phyloP scores from a whole-genome alignment of 2,329 filamentous ascomycete genomes.

The Fusarium virguliforme region DNA sequence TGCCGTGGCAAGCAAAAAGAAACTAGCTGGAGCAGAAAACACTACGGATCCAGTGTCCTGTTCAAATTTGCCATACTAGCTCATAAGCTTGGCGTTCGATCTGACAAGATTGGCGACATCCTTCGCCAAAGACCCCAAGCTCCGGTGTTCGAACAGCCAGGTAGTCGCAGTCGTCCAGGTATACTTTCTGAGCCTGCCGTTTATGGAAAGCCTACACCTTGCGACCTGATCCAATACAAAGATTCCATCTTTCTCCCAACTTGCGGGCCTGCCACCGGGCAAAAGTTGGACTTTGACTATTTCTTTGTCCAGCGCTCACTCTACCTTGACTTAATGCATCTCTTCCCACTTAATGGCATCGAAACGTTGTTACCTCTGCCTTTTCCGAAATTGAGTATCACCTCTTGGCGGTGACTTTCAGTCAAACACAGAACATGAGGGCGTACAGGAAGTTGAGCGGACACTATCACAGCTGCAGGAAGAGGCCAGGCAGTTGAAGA shows the following conservation, averaged over 20 bases:
- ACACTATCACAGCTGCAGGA: neutral
- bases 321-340: neutral
- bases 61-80: slow-evolving; percentile 17
- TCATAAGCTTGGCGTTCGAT: slow-evolving; percentile 19
- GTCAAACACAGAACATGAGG: neutral
- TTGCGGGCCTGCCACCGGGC: neutral
- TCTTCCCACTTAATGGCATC: neutral
- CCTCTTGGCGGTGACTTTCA: neutral
- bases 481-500: neutral
- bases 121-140: neutral
- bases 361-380: neutral
- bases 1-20: slow-evolving; percentile 11
- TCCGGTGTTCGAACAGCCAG: neutral
- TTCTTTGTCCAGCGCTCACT: neutral
- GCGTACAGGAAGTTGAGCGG: neutral
- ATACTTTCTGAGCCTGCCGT: neutral
- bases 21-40: slow-evolving; percentile 18
- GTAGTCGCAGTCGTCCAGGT: neutral
- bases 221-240: neutral
- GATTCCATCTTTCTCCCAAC: neutral
- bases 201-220: neutral
- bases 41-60: slow-evolving; percentile 10
- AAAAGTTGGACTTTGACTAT: neutral
- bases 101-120: slow-evolving; percentile 13
- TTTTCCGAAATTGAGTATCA: neutral